Evolutionary conservation across 495 filamentous ascomycete genomes (phyloP).

Genomic region (Penicillium steckii): DNA sequence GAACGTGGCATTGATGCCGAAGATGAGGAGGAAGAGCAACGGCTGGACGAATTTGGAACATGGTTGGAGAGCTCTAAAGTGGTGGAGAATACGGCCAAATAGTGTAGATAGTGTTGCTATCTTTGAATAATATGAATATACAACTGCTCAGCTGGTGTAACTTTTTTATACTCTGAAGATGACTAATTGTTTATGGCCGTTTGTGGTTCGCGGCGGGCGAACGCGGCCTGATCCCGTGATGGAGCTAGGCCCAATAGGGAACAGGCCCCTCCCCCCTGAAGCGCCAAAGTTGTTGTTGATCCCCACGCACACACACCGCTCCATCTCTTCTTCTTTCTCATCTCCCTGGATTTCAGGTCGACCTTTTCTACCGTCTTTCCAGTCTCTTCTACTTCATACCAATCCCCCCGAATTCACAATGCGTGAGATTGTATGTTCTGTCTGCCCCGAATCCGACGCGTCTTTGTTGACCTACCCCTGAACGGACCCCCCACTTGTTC

Average conservation of each 20-base stretch:
- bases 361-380: slow-evolving; percentile 17
- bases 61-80: slow-evolving; percentile 49
- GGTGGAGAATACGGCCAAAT: slow-evolving; percentile 29
- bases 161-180: neutral
- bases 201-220: slow-evolving; percentile 30
- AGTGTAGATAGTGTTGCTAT: slow-evolving; percentile 1
- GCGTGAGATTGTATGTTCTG: slow-evolving; percentile 87
- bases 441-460: slow-evolving; percentile 34
- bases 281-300: slow-evolving; percentile 36
- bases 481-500: slow-evolving; percentile 45
- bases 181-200: slow-evolving; percentile 5
- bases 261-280: slow-evolving; percentile 25
- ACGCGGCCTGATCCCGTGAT: slow-evolving; percentile 28
- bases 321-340: slow-evolving; percentile 28
- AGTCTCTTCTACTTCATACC: slow-evolving; percentile 11
- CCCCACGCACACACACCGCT: slow-evolving; percentile 40
- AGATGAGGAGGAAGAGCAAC: slow-evolving; percentile 44
- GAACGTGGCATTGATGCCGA: slow-evolving; percentile 40
- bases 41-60: slow-evolving; percentile 54
- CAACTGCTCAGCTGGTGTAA: neutral
- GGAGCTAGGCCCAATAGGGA: slow-evolving; percentile 25
- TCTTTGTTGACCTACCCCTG: slow-evolving; percentile 40
- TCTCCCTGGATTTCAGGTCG: slow-evolving; percentile 24
- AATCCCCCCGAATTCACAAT: slow-evolving; percentile 62
- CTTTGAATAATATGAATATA: neutral